Evolutionary conservation across 192 early-diverging fungal species (phyloP).

Genomic region (Backusella australiensis): DNA sequence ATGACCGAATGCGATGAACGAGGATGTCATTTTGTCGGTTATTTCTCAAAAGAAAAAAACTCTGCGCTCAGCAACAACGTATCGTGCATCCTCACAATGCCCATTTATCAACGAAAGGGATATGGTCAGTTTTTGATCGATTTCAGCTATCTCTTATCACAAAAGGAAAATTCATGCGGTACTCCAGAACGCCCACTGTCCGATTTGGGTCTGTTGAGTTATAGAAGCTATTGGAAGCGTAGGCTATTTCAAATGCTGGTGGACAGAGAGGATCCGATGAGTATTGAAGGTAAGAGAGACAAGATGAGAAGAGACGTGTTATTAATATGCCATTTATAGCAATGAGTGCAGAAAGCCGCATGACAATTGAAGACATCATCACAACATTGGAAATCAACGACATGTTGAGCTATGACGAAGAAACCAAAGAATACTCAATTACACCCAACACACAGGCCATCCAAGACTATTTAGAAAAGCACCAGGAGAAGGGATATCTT

Average conservation of each 20-base stretch:
- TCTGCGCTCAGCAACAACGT: constrained; percentile 84
- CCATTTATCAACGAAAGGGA: constrained; percentile 82
- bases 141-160: constrained; percentile 85
- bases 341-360: constrained; percentile 65
- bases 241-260: constrained; percentile 70
- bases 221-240: constrained; percentile 84
- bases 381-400: constrained; percentile 63
- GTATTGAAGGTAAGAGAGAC: constrained; percentile 40
- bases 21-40: constrained; percentile 92
- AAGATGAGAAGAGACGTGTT: not conserved
- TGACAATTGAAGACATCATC: constrained; percentile 82
- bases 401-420: constrained; percentile 36
- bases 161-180: constrained; percentile 73
- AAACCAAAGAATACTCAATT: constrained; percentile 32
- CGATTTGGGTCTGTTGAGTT: constrained; percentile 84
- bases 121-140: constrained; percentile 94
- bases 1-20: constrained; percentile 78
- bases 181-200: constrained; percentile 92
- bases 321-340: constrained; percentile 30
- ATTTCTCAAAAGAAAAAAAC: constrained; percentile 96
- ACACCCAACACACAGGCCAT: constrained; percentile 43
- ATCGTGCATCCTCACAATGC: constrained; percentile 92
- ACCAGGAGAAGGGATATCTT: constrained; percentile 49
- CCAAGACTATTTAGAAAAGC: constrained; percentile 40
- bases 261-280: constrained; percentile 46